phyloP scores from a whole-genome alignment of 768 basidiomycete species.

The Trametopsis cervina region DNA sequence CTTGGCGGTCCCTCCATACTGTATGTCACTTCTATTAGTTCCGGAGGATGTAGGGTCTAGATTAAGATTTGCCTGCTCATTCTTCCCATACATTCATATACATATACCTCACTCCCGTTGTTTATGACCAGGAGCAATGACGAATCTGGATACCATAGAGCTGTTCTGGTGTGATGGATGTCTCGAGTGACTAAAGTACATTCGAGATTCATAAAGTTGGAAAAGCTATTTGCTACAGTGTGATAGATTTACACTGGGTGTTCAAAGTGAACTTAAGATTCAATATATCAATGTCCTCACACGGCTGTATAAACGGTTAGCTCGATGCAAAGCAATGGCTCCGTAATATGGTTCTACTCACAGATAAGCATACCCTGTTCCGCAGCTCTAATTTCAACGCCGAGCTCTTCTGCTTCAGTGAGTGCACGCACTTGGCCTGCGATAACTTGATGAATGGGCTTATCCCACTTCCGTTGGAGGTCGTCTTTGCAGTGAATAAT shows the following conservation, averaged over 20 bases:
- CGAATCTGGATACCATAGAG: background rate
- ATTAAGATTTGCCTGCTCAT: background rate
- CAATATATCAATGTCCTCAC: too few species aligned
- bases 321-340: too few species aligned
- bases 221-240: too few species aligned
- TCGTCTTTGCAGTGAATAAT: constrained; percentile 87
- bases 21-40: background rate
- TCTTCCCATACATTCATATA: constrained; percentile 16
- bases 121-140: constrained; percentile 6
- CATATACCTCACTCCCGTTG: constrained; percentile 23
- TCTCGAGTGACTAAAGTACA: too few species aligned
- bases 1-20: background rate
- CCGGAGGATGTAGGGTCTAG: background rate
- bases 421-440: constrained; percentile 63
- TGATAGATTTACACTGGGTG: too few species aligned
- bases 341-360: constrained; percentile 30
- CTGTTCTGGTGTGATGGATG: too few species aligned
- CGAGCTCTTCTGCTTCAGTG: constrained; percentile 55
- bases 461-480: constrained; percentile 38
- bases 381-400: constrained; percentile 61
- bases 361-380: constrained; percentile 80
- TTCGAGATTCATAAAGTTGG: too few species aligned
- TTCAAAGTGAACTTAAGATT: too few species aligned
- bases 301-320: too few species aligned
- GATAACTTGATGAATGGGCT: constrained; percentile 60